A percentile compares a stretch with the other conserved stretches of the same genome.
These are phyloP conservation scores for Ophiostoma sp. DNA, from an alignment of 2,329 filamentous ascomycete species.

Conservation along the genomic window DNA sequence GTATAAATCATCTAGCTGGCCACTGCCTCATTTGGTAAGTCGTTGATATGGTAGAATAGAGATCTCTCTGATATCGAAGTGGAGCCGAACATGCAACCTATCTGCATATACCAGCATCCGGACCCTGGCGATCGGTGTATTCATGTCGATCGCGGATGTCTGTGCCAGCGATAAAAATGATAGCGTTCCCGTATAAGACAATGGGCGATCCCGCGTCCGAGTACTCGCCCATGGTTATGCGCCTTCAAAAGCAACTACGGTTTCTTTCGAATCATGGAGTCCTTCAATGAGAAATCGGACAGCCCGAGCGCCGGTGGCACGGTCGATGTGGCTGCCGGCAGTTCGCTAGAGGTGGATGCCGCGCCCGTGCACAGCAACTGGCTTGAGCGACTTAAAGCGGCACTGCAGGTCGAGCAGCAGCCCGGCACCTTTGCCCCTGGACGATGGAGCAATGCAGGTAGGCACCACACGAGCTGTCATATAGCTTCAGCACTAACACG, in stretches of 20 bases:
- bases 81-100: not conserved
- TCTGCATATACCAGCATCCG: not conserved
- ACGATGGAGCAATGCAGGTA: conserved; percentile 11
- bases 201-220: not conserved
- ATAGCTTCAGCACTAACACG: not conserved
- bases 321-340: not conserved
- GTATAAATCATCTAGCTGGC: not conserved
- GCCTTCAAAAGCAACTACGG: no score
- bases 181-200: not conserved
- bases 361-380: not conserved
- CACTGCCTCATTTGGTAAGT: not conserved
- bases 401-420: conserved; percentile 1
- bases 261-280: not conserved
- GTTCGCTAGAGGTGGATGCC: not conserved
- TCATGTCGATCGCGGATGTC: not conserved
- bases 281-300: not conserved
- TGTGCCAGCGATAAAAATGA: not conserved
- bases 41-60: not conserved
- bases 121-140: not conserved
- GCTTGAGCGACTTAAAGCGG: not conserved
- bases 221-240: no score
- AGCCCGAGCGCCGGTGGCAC: not conserved
- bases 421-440: not conserved
- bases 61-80: not conserved
- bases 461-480: not conserved